Percentiles rank a stretch among this genome's conserved stretches.
Conservation (phyloP, 306 rosid genomes). For the Prunus mongolica region DNA sequence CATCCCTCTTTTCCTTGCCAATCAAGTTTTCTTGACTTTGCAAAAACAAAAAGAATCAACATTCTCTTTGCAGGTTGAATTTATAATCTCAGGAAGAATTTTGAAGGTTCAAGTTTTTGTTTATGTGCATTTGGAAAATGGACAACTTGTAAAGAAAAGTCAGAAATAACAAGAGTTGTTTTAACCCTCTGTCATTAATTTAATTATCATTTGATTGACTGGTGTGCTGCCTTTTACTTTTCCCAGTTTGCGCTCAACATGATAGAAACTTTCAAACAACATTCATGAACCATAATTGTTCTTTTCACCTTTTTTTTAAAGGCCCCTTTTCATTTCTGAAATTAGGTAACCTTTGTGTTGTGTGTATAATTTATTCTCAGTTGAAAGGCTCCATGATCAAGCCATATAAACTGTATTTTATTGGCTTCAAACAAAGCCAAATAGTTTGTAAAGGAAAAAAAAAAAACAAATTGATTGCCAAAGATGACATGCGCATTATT, state of each 20-base stretch:
- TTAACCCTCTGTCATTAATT: neutral
- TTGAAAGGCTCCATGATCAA: neutral
- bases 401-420: neutral
- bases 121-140: neutral
- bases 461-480: constrained; percentile 9
- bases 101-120: neutral
- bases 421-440: neutral
- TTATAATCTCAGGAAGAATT: neutral
- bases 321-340: neutral
- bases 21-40: constrained; percentile 20
- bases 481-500: constrained; percentile 14
- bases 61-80: constrained; percentile 18
- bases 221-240: neutral
- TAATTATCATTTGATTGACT: constrained; percentile 1
- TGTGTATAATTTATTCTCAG: neutral
- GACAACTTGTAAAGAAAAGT: neutral
- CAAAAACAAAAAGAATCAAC: neutral
- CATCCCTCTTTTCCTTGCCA: neutral
- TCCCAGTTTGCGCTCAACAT: neutral
- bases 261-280: constrained; percentile 1
- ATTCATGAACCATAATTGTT: neutral
- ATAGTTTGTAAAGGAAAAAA: neutral
- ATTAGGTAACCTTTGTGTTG: neutral
- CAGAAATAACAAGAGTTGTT: neutral
- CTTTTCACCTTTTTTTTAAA: neutral